phyloP scores from a whole-genome alignment of 2,329 filamentous ascomycete genomes.

The Cladosporium sp. region DNA sequence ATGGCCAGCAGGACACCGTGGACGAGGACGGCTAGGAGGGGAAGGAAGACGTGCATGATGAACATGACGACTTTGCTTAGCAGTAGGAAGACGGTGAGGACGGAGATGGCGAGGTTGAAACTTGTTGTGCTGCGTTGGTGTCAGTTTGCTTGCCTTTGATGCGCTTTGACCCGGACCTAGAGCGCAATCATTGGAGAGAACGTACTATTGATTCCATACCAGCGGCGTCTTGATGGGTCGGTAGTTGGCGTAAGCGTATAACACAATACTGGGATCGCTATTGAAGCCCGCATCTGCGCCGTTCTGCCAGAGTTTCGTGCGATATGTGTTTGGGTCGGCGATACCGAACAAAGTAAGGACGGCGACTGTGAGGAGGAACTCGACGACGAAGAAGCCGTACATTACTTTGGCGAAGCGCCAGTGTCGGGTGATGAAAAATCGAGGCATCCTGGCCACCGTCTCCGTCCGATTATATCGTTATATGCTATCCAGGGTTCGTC shows the following conservation, averaged over 20 bases:
- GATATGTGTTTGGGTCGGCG: constrained; percentile 68
- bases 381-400: constrained; percentile 57
- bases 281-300: constrained; percentile 69
- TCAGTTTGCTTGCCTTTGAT: neutral
- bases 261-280: constrained; percentile 63
- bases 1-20: constrained; percentile 57
- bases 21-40: constrained; percentile 57
- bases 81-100: constrained; percentile 72
- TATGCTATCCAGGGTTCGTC: neutral
- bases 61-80: constrained; percentile 65
- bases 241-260: constrained; percentile 73
- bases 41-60: constrained; percentile 68
- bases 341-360: constrained; percentile 68
- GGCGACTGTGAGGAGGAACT: constrained; percentile 62
- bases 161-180: constrained; percentile 2
- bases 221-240: constrained; percentile 58
- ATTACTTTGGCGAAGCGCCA: constrained; percentile 53
- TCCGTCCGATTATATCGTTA: neutral
- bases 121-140: constrained; percentile 58
- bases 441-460: neutral
- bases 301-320: constrained; percentile 68
- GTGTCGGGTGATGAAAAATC: constrained; percentile 25
- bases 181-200: constrained; percentile 22
- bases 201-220: constrained; percentile 70
- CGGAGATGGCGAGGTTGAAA: constrained; percentile 72